Evolutionary conservation across 257 asterid species (phyloP), one percentile per base, ranked within the genome.

Genomic region (Haberlea rhodopensis): DNA sequence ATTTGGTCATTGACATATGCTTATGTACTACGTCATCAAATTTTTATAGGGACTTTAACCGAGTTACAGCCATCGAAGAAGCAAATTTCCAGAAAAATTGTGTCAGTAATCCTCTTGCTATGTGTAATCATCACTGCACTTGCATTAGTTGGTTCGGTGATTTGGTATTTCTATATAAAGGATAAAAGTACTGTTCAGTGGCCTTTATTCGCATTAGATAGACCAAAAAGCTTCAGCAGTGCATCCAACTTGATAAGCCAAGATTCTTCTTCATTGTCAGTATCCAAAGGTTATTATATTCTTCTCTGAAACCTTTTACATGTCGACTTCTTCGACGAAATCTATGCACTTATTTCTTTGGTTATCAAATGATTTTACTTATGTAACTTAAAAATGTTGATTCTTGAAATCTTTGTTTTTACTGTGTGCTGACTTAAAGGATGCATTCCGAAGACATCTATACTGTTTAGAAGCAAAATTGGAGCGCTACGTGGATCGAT

Each of bases 401-500:
- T 66, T 53, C 20, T 54, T 59, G 62, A 67, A 53, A 32, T 43
- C 19, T 66, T 52, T 48, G 20, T 28, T 75, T 20, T 71, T 28
- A 4, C 58, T 25, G 72, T 40, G 40, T 69, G 66, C 62, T 70
- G 67, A 66, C 57, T 27, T 67, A 63, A 73, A 92, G 99, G 99
- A 57, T 90, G 96, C 84, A 67, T 86, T 67, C 95, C 91, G 13
- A 87, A 60, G 79, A 71, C 73, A 60, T 71, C 84, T 8, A 65
- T 71, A 71, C 67, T 74, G 55, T 75, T 79, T 71, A 68, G 79
- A 80, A 79, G 80, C 69, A 86, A 76, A 71, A 65, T 69, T 5
- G 88, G 83, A 66, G 72, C 87, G 57, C 57, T 83, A 56, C 87
- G 78, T 0, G 97, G 95, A 80, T 71, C 76, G 1, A 79, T 87